phyloP scores from a whole-genome alignment of 2,329 filamentous ascomycete genomes.

The Penicillium crustosum region DNA sequence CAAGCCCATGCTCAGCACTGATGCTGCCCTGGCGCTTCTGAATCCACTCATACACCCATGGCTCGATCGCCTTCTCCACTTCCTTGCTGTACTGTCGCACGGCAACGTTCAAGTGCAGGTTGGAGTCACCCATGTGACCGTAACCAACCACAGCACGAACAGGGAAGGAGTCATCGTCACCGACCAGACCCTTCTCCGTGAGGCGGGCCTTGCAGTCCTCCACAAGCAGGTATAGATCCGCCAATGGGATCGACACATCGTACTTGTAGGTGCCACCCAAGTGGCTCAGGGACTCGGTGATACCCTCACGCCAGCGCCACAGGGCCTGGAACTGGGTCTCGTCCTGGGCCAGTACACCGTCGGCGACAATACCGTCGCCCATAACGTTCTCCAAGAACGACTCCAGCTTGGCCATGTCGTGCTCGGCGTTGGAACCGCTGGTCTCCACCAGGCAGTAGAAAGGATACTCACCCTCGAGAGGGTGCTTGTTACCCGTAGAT shows the following conservation, averaged over 20 bases:
- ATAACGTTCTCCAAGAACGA: conserved; percentile 89
- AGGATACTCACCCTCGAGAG: conserved; percentile 78
- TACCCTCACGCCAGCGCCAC: conserved; percentile 91
- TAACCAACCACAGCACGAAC: conserved; percentile 92
- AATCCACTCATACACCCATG: conserved; percentile 98
- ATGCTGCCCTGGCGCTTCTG: conserved; percentile 84
- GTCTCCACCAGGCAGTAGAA: conserved; percentile 99
- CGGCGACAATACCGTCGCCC: conserved; percentile 78
- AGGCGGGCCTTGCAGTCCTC: conserved; percentile 78
- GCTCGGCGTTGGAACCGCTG: conserved; percentile 88
- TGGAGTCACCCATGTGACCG: conserved; percentile 96
- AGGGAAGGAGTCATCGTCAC: conserved; percentile 71
- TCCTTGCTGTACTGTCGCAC: conserved; percentile 79
- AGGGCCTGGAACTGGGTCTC: conserved; percentile 83
- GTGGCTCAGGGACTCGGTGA: conserved; percentile 84
- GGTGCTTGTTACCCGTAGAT: conserved; percentile 73
- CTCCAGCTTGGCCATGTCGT: conserved; percentile 89
- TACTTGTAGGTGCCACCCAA: conserved; percentile 98
- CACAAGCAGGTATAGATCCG: conserved; percentile 83
- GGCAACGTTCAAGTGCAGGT: conserved; percentile 89
- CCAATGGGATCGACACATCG: conserved; percentile 88
- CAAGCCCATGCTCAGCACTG: conserved; percentile 92
- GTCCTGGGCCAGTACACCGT: conserved; percentile 90
- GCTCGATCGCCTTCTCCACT: conserved; percentile 85
- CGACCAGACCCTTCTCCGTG: conserved; percentile 70